Base-by-base conservation (phyloP, 768 basidiomycete species). In the Lactifluus pinguis region DNA sequence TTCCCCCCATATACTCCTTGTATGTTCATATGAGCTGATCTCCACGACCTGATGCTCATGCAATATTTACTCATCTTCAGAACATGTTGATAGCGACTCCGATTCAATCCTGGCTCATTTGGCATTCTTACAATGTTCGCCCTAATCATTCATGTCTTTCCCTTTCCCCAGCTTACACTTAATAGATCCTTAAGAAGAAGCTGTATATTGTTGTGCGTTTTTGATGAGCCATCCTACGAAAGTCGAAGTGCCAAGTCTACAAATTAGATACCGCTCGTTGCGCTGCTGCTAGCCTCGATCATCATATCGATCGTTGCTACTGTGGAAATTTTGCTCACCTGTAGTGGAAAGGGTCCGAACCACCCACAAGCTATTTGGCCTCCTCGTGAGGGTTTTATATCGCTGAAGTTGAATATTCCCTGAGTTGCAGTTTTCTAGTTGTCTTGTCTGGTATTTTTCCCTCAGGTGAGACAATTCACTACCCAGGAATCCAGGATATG, bases 61-160 rank as follows among this genome's bases (percentile, higher is more conserved):
- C 7, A 19, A 14, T 25, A 34, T 13, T 38, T 36, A 25, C 25
- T 25, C 9, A 4, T 15, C 30, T 21, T 48, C 59, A 60, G 59
- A 60, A 47, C 7, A 2, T 39, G 38, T 17, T 34, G 2, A 34
- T 38, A 32, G 36, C 59, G 4, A 25, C 39, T 30, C 59, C 53
- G 30, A 14, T 60, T 15, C 59, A 60, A 10, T 55, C 13, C 14
- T 41, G 50, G 14, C 14, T 56, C 6, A 44, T 61, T 30, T 47
- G 54, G 60, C 44, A 49, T n/a, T 61, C 49, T 51, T 56, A 51
- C 17, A 11, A 51, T 47, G 55, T 56, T 32, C 3, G 49, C 13
- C 1, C 21, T 38, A 6, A 2, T 47, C 42, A 13, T 4, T 39
- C 50, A 19, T 29, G 1, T 17, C 6, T 14, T 47, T 39, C 25